A percentile compares a stretch with the other conserved stretches of the same genome.
Evolutionary conservation across 306 rosid genomes (phyloP).

Genomic region (Cucurbita moschata): DNA sequence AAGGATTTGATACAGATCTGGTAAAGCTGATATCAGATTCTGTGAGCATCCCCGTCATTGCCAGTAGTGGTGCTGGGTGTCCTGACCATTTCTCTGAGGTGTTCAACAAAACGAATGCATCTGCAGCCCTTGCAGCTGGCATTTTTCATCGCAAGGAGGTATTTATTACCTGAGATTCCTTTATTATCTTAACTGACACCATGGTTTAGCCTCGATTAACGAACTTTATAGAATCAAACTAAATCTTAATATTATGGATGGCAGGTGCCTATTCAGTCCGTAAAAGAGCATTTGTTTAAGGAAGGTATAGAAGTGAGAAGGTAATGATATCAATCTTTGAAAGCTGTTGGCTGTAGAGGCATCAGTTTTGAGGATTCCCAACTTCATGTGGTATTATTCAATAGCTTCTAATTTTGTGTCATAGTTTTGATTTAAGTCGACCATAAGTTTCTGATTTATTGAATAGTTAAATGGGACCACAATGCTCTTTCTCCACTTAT

Average conservation of each 20-base stretch:
- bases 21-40: constrained; percentile 65
- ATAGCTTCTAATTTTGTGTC: neutral
- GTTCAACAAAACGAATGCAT: constrained; percentile 58
- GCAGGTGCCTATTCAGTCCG: constrained; percentile 71
- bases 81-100: constrained; percentile 77
- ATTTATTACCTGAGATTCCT: neutral
- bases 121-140: constrained; percentile 99
- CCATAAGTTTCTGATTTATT: neutral
- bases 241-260: neutral
- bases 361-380: too few species aligned
- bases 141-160: constrained; percentile 98
- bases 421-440: neutral
- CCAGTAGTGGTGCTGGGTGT: constrained; percentile 92
- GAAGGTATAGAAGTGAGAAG: constrained; percentile 77
- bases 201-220: neutral
- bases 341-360: neutral
- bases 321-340: neutral
- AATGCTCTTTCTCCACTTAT: too few species aligned
- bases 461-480: neutral
- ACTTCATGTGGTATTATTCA: too few species aligned
- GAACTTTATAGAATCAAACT: too few species aligned
- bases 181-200: neutral
- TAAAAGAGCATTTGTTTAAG: constrained; percentile 61
- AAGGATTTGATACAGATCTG: constrained; percentile 73
- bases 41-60: constrained; percentile 85